Evolutionary conservation across 2,329 filamentous ascomycete genomes (phyloP), one percentile per base, ranked within the genome.

Genomic region (Xylaria sp.): DNA sequence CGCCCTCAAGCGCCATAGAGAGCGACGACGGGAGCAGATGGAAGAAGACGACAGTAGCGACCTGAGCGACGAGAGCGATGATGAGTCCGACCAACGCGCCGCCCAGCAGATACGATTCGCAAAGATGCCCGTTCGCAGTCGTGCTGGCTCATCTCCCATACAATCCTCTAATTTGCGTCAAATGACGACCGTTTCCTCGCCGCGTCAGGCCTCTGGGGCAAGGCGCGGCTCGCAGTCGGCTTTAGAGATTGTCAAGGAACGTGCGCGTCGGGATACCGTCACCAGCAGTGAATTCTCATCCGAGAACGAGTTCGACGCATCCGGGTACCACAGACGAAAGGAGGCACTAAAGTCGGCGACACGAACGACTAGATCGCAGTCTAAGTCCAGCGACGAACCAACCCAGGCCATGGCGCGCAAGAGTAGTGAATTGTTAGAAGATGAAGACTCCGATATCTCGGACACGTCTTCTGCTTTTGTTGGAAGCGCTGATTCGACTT

Each of bases 91-190:
- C 66, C 86, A 90, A 70, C 81, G 92, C 63, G 91, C 92, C 54
- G 91, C 92, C 2, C 93, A 97, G 78, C 93, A 97, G 79, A 97
- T 98, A 79, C 94, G 95, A 78, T 99, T 99, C 80, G 90, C 92
- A 58, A 98, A 98, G 82, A 95, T 98, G 93, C 95, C 96, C 0
- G 87, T 97, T 52, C 89, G 94, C 36, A 90, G 90, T 73, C 90
- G 95, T 65, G 93, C 94, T 31, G 95, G 93, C 12, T 98, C 94
- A 0, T 98, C 95, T 57, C 95, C 95, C 3, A 90, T 92, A 46
- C 90, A 93, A 73, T 88, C 86, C 15, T 90, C 90, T 18, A 89
- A 86, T 68, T 80, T 89, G 31, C 85, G 86, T 54, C 89, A 91
- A 68, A 84, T 86, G 3, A 82, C 83, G 2, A 81, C 80, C 10